Conservation (phyloP, 179 eudicot species). For the Beta macrorhiza region DNA sequence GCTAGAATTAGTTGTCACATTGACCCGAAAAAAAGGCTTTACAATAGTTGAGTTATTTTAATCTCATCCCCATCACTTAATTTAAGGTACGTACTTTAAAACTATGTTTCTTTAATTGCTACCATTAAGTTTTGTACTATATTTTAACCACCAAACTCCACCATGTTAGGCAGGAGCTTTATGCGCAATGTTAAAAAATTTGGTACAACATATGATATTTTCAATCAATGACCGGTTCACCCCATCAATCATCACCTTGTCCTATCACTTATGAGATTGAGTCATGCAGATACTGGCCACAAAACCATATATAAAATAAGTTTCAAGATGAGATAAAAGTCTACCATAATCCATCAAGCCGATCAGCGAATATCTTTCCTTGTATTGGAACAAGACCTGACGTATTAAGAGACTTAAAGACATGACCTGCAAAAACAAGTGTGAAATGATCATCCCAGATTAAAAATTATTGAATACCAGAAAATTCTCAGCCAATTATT, state of each 20-base stretch:
- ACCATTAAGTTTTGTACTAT: background rate
- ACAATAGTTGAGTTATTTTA: no score
- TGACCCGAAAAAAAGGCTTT: no score
- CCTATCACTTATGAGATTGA: background rate
- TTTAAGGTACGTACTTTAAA: background rate
- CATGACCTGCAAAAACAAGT: slow-evolving; percentile 62
- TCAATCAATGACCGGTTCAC: background rate
- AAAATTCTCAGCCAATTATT: slow-evolving; percentile 4
- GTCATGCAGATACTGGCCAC: background rate
- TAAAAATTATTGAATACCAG: background rate
- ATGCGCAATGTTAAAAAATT: background rate
- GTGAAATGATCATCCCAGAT: slow-evolving; percentile 14
- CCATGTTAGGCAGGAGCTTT: background rate
- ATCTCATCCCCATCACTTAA: no score
- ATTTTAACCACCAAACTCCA: background rate
- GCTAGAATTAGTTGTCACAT: background rate
- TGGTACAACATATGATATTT: background rate
- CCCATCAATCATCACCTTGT: background rate
- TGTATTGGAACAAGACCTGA: slow-evolving; percentile 86
- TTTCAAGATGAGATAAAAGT: slow-evolving; percentile 3
- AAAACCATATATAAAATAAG: slow-evolving; percentile 6
- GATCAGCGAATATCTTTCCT: slow-evolving; percentile 86
- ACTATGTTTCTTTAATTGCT: no score
- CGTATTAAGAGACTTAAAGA: slow-evolving; percentile 83
- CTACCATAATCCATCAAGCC: slow-evolving; percentile 93